phyloP scores from a whole-genome alignment of 306 rosid species.

The Senna tora region DNA sequence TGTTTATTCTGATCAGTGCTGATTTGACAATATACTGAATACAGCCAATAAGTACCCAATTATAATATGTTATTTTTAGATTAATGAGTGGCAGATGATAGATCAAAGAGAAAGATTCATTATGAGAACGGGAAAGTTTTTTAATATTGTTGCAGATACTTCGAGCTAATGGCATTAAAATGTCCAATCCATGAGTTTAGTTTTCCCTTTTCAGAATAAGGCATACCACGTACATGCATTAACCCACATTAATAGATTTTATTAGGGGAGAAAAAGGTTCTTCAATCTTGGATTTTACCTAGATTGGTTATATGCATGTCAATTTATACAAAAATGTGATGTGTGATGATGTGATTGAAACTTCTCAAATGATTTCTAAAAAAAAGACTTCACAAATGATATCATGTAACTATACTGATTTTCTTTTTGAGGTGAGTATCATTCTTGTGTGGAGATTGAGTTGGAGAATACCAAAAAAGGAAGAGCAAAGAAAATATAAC shows the following conservation, averaged over 20 bases:
- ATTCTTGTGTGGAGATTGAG: conserved; percentile 5
- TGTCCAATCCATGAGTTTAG: neutral
- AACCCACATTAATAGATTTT: neutral
- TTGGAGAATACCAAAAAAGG: neutral
- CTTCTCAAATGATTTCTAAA: neutral
- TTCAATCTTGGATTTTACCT: neutral
- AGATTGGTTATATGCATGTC: neutral
- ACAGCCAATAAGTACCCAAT: neutral
- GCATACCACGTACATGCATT: neutral
- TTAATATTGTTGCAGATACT: neutral
- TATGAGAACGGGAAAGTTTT: neutral
- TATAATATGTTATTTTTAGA: neutral
- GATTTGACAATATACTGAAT: neutral
- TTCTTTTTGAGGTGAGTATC: neutral
- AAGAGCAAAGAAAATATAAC: neutral
- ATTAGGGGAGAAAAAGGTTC: neutral
- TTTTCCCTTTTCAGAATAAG: neutral
- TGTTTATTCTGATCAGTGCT: neutral
- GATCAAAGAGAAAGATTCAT: neutral
- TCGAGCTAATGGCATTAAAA: neutral
- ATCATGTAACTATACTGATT: neutral
- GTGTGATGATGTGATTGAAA: neutral
- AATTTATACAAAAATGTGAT: no score
- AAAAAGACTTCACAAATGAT: neutral
- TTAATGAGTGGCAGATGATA: neutral